Base-by-base conservation (phyloP, 1,284 basidiomycete species). In the Phaffia rhodozyma region DNA sequence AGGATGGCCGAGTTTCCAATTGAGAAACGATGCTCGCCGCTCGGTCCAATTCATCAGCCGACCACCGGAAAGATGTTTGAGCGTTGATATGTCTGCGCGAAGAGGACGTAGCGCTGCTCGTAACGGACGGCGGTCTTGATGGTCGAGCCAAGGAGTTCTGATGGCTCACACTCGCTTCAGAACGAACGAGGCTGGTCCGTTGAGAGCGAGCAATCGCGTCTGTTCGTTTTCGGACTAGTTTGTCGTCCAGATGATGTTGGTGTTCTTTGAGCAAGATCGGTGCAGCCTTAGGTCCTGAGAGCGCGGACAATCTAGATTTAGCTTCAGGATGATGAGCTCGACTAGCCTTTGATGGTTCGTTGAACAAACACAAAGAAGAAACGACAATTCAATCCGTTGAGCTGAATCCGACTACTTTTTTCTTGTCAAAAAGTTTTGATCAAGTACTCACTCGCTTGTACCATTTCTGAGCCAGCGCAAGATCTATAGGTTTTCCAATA, bases 211-310 rank as follows among this genome's bases (percentile, higher is more conserved):
- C 78, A 69, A 84, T 84, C 3, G 91, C 91, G 69, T 86, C 84
- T 0, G 91, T 93, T 20, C 89, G 83, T 67, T 84, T 86, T 3
- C 91, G 80, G 13, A 92, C 85, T 48, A 97, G 82, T 67, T 86
- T 90, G 50, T 77, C 78, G 70, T 91, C 85, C 18, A 91, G 85
- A 66, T 90, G 82, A 1, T 77, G 78, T 68, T 92, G 84, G 76
- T 96, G 90, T 66, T 94, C 86, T 55, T 82, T 78, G 27, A 91
- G 79, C 0, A 86, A 87, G 18, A 97, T 79, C 0, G 83, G 73
- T 47, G 81, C 80, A 0, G 84, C 81, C 0, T 78, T 76, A 0
- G 84, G 79, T 51, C 81, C 79, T 1, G 81, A 78, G 9, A 93
- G 78, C 0, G 86, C 89, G 0, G 77, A 72, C 21, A 96, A 78